Evolutionary conservation across 139 green algal genomes (phyloP).

Genomic region (Coelastrella sp.): DNA sequence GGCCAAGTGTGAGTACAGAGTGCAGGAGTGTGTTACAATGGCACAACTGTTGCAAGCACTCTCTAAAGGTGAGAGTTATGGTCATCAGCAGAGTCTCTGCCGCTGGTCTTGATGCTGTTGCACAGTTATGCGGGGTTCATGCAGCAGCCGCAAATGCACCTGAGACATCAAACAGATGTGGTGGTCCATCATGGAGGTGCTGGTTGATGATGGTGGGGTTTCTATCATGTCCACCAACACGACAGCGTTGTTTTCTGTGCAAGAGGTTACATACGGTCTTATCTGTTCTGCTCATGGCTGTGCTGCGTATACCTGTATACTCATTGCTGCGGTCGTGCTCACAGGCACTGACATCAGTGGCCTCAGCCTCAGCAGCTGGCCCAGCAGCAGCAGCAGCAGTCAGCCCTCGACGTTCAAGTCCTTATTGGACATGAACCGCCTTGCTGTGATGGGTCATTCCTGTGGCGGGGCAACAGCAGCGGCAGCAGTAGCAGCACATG

Average conservation of each 20-base stretch:
- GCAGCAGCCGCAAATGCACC: too few relatives aligned
- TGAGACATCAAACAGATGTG: background rate
- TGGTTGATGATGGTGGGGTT: background rate
- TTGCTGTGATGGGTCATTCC: conserved; percentile 42
- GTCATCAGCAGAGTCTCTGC: background rate
- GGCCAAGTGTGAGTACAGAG: conserved; percentile 47
- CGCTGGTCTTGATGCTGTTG: too few relatives aligned
- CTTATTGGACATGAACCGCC: conserved; percentile 8
- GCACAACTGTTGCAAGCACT: conserved; percentile 11
- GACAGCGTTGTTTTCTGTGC: too few relatives aligned
- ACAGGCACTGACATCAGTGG: conserved; percentile 13
- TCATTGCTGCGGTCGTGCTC: too few relatives aligned
- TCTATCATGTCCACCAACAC: background rate
- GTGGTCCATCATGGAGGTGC: background rate
- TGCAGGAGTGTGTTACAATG: conserved; percentile 41
- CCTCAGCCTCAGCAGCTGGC: background rate
- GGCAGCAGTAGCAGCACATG: conserved; percentile 20
- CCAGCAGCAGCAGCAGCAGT: conserved; percentile 20
- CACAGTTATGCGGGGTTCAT: too few relatives aligned
- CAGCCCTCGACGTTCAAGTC: conserved; percentile 21
- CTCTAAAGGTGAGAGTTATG: background rate
- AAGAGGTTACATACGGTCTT: too few relatives aligned
- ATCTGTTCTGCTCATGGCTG: too few relatives aligned
- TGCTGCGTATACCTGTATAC: too few relatives aligned
- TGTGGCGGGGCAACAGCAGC: conserved; percentile 45